These are phyloP conservation scores for Lactarius sanguifluus DNA, from an alignment of 768 basidiomycete species.

Conservation along the genomic window DNA sequence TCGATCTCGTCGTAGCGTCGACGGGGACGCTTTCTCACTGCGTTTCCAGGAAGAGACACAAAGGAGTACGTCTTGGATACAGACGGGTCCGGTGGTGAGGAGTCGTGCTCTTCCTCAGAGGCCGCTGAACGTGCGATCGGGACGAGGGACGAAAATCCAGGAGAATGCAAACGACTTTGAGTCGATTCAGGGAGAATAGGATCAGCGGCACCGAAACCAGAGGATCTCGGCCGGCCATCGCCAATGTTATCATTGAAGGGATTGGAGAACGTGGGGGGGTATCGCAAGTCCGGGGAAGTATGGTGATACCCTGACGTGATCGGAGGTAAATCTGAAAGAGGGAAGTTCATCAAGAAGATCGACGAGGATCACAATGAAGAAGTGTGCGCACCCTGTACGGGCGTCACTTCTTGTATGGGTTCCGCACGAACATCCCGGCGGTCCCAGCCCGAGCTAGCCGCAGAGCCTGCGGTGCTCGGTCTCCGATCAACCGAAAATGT, in stretches of 20 bases:
- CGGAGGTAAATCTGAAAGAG: slow-evolving; percentile 24
- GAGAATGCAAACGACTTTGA: slow-evolving; percentile 21
- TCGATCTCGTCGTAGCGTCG: slow-evolving; percentile 94
- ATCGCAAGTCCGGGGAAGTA: slow-evolving; percentile 14
- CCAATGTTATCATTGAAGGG: slow-evolving; percentile 14
- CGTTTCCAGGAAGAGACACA: slow-evolving; percentile 76
- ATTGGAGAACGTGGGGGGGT: slow-evolving; percentile 19
- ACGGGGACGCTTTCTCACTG: slow-evolving; percentile 80
- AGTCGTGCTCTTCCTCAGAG: slow-evolving; percentile 32
- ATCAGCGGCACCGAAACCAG: slow-evolving; percentile 21
- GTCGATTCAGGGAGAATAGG: slow-evolving; percentile 18
- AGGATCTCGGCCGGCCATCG: slow-evolving; percentile 23
- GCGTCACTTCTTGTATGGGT: slow-evolving; percentile 13
- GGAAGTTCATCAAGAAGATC: slow-evolving; percentile 21
- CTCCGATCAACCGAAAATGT: slow-evolving; percentile 21
- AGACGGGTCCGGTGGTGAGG: slow-evolving; percentile 22
- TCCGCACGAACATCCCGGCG: slow-evolving; percentile 15
- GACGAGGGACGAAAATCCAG: slow-evolving; percentile 19
- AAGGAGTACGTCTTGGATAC: slow-evolving; percentile 73
- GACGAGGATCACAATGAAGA: slow-evolving; percentile 19
- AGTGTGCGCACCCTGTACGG: slow-evolving; percentile 15
- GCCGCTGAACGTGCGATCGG: slow-evolving; percentile 25
- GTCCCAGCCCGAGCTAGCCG: slow-evolving; percentile 27
- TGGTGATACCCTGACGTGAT: slow-evolving; percentile 14
- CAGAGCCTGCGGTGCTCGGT: slow-evolving; percentile 27